Evolutionary conservation across 176 grass and related monocot genomes (phyloP).

Genomic region (Pharus latifolius): DNA sequence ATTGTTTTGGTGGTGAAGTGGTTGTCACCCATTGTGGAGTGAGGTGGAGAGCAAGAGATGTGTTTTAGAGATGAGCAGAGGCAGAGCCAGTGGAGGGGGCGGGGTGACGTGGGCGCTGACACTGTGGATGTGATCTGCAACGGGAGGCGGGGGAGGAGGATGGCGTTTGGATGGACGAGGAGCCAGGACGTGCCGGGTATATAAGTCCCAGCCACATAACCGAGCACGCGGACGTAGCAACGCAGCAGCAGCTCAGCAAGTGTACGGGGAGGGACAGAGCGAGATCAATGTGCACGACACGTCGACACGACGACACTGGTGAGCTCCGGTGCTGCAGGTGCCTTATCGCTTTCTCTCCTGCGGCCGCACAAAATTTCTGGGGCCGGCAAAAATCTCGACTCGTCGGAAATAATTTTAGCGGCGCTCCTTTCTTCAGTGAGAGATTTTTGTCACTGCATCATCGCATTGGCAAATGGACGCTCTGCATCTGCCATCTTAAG

Average conservation of each 20-base stretch:
- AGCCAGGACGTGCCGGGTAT: neutral
- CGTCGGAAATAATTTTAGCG: neutral
- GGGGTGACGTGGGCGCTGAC: conserved; percentile 17
- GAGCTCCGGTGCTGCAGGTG: neutral
- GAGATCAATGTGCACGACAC: conserved; percentile 7
- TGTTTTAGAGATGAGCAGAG: too few species aligned
- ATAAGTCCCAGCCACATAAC: conserved; percentile 23
- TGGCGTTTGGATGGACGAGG: conserved; percentile 54
- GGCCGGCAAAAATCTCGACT: neutral
- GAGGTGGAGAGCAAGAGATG: conserved; percentile 27
- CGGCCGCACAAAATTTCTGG: conserved; percentile 27
- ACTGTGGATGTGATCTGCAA: conserved; percentile 27
- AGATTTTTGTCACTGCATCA: too few species aligned
- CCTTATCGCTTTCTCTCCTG: conserved; percentile 41
- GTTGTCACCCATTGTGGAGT: conserved; percentile 6
- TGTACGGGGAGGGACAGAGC: neutral
- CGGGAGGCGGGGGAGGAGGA: conserved; percentile 43
- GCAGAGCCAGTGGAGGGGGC: too few species aligned
- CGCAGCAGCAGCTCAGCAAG: neutral
- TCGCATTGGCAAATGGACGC: too few species aligned
- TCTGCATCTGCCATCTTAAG: too few species aligned
- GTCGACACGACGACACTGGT: too few species aligned
- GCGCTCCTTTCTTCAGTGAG: neutral
- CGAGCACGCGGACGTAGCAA: neutral
- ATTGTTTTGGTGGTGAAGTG: neutral